Evolutionary conservation across 139 green algal species (phyloP), one percentile per base, ranked within the genome.

Genomic region (Zygnema cylindricum): DNA sequence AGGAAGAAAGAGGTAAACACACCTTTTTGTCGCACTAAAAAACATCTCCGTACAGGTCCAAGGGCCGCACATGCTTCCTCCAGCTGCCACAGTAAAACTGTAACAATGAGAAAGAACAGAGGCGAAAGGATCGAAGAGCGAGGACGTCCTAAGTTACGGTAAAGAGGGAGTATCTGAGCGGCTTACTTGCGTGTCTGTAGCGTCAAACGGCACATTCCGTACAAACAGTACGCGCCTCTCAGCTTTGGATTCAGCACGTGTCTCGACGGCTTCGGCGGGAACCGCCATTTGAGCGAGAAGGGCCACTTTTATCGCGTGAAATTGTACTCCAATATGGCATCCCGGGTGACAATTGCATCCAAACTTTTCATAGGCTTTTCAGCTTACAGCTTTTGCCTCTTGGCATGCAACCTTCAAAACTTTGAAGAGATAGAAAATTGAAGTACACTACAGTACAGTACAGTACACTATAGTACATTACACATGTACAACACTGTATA

Each of bases 211-310:
- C 2, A 98, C 57, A 43, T 93, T 93, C 0, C 95, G 86, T 35
- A 98, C 94, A 69, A 98, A 98, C 0, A 98, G 86, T 0, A 95
- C 97, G 25, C 93, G 88, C 0, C 43, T 23, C 86, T 96, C 93
- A 7, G 82, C 22, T 23, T 88, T 83, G 30, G 82, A 22, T 32
- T 86, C 23, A 30, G 55, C 23, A 23, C 79, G 22, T 22, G 79
- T 22, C 25, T 22, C 79, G 76, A 32, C 76, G n/a, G 76, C 76
- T 25, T n/a, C 76, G n/a, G 32, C 32, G 32, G 76, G n/a, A 25
- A 32, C 76, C 30, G 76, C 76, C 76, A 82, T 82, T 25, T 25
- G 25, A n/a, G 32, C 25, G n/a, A 32, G 76, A 25, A 82, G n/a
- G n/a, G 25, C n/a, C 76, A 82, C 30, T 73, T 39, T 30, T 30